Percentiles rank a stretch among this genome's conserved stretches.
Evolutionary conservation across 2,329 filamentous ascomycete genomes (phyloP).

Genomic region (Aspergillus ibericus): DNA sequence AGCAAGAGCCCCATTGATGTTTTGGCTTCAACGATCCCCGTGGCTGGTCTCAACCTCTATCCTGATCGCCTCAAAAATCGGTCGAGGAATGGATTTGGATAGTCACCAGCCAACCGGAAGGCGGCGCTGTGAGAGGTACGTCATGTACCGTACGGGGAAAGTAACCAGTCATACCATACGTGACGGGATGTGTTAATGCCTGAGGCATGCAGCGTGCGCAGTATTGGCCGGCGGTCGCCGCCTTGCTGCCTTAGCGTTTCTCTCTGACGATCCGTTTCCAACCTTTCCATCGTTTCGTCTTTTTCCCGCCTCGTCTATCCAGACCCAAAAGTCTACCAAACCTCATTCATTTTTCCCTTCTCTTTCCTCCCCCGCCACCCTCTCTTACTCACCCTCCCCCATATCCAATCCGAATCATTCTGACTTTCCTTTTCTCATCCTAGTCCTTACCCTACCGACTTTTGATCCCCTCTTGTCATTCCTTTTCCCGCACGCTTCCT

Average conservation of each 20-base stretch:
- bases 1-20: background rate
- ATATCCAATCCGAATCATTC: conserved; percentile 12
- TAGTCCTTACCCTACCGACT: conserved; percentile 15
- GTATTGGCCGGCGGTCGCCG: conserved; percentile 1
- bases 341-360: conserved; percentile 22
- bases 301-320: conserved; percentile 22
- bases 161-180: background rate
- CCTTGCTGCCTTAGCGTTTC: conserved; percentile 17
- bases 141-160: background rate
- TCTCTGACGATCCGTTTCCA: conserved; percentile 22
- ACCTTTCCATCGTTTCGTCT: conserved; percentile 18
- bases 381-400: conserved; percentile 15
- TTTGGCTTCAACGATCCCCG: background rate
- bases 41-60: background rate
- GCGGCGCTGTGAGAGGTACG: conserved; percentile 11
- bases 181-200: background rate
- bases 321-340: conserved; percentile 22
- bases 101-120: conserved; percentile 19
- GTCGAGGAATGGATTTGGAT: conserved; percentile 2
- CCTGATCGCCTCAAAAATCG: conserved; percentile 14
- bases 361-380: conserved; percentile 14
- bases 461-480: conserved; percentile 18
- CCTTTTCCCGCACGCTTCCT: conserved; percentile 15
- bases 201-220: background rate
- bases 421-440: conserved; percentile 17